A percentile compares a stretch with the other conserved stretches of the same genome.
phyloP scores from a whole-genome alignment of 2,329 filamentous ascomycete genomes.

The Aspergillus sp. region DNA sequence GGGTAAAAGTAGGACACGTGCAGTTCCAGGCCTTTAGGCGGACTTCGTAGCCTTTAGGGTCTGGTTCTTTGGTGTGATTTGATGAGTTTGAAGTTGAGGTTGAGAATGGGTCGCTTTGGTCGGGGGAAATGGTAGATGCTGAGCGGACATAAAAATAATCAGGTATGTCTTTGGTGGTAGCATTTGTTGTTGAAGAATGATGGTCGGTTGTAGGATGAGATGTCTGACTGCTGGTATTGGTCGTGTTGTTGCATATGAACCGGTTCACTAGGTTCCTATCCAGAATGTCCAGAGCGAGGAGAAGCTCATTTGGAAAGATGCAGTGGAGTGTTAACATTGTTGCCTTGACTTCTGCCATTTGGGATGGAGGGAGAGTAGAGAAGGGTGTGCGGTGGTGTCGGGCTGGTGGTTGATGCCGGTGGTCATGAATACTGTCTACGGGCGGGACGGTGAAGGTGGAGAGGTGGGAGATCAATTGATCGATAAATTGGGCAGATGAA shows the following conservation, averaged over 20 bases:
- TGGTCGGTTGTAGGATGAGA: too few relatives aligned
- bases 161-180: conserved; percentile 14
- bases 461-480: conserved; percentile 27
- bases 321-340: conserved; percentile 80
- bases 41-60: conserved; percentile 65
- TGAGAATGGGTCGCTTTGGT: conserved; percentile 17
- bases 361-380: conserved; percentile 25
- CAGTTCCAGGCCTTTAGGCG: conserved; percentile 80
- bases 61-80: conserved; percentile 15
- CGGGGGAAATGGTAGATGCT: conserved; percentile 41
- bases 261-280: conserved; percentile 73
- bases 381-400: conserved; percentile 18
- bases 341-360: conserved; percentile 46
- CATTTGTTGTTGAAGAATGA: not conserved
- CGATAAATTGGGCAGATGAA: conserved; percentile 23
- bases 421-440: conserved; percentile 6
- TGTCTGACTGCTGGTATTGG: not conserved
- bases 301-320: conserved; percentile 75
- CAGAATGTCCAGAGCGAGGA: conserved; percentile 84
- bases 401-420: conserved; percentile 11
- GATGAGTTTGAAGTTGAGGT: conserved; percentile 20
- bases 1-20: conserved; percentile 80
- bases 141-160: conserved; percentile 68
- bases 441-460: conserved; percentile 8
- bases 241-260: conserved; percentile 33